These are phyloP conservation scores for Colletotrichum liaoningense DNA, from an alignment of 2,329 filamentous ascomycete genomes.

Conservation along the genomic window DNA sequence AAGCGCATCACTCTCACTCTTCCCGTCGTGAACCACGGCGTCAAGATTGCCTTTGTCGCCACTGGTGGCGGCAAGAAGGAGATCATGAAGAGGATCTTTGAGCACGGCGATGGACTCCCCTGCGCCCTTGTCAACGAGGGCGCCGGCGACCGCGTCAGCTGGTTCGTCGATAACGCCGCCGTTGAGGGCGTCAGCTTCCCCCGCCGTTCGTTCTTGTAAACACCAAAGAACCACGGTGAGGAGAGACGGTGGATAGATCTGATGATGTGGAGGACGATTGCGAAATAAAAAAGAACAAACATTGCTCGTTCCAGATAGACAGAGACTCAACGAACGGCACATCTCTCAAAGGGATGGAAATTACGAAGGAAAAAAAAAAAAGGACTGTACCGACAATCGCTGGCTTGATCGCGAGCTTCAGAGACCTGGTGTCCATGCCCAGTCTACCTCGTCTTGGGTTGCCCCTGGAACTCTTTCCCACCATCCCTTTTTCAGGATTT, in stretches of 20 bases:
- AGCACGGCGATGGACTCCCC: slow-evolving; percentile 82
- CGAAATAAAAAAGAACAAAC: slow-evolving; percentile 8
- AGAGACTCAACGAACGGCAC: slow-evolving; percentile 18
- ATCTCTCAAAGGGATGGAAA: slow-evolving; percentile 15
- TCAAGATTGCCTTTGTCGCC: slow-evolving; percentile 90
- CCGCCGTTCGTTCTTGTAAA: slow-evolving; percentile 72
- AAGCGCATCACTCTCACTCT: slow-evolving; percentile 92
- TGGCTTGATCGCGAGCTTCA: not conserved
- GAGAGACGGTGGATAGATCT: slow-evolving; percentile 3
- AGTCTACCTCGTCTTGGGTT: not conserved
- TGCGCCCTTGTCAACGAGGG: slow-evolving; percentile 89
- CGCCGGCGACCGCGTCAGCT: slow-evolving; percentile 87
- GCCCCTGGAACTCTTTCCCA: not conserved
- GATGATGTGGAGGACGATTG: slow-evolving; percentile 1
- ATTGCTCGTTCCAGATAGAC: slow-evolving; percentile 30
- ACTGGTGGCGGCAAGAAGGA: slow-evolving; percentile 92
- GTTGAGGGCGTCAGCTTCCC: slow-evolving; percentile 89
- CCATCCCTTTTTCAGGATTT: not conserved
- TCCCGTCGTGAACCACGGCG: slow-evolving; percentile 87
- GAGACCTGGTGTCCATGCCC: not conserved
- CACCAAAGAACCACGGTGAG: not conserved
- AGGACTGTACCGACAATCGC: not conserved
- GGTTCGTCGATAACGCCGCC: slow-evolving; percentile 92
- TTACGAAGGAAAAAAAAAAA: not conserved
- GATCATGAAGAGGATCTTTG: slow-evolving; percentile 92